phyloP scores from a whole-genome alignment of 768 basidiomycete species.

The Baorangia bicolor region DNA sequence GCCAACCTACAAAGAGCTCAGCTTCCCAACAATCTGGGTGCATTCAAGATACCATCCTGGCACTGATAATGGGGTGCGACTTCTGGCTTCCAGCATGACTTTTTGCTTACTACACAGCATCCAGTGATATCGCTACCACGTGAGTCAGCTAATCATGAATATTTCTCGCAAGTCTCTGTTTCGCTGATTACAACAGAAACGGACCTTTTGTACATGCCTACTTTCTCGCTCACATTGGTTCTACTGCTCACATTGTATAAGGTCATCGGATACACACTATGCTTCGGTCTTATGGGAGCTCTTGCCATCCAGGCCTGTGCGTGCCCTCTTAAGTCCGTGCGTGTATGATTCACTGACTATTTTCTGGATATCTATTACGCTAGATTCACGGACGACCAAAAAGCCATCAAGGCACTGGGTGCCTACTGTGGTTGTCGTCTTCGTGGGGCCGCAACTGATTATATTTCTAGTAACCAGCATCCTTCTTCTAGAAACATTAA shows the following conservation, averaged over 20 bases:
- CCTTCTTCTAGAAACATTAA: conserved; percentile 17
- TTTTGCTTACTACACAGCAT: background rate
- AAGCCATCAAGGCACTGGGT: conserved; percentile 17
- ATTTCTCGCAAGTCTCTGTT: background rate
- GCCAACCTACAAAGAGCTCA: too few relatives aligned
- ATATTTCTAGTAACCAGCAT: conserved; percentile 2
- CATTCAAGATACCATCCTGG: background rate
- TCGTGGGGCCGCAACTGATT: background rate
- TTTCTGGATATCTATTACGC: conserved; percentile 20
- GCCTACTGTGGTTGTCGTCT: background rate
- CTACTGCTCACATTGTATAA: background rate
- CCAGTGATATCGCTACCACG: background rate
- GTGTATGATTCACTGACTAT: background rate
- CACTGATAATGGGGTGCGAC: background rate
- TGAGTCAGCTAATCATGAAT: background rate
- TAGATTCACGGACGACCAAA: conserved; percentile 15
- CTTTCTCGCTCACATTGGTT: background rate
- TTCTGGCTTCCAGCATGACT: too few relatives aligned
- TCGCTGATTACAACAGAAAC: background rate
- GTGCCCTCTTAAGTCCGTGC: background rate
- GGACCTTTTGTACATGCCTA: conserved; percentile 11
- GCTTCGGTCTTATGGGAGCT: conserved; percentile 16
- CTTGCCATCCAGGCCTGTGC: conserved; percentile 17
- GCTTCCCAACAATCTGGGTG: background rate
- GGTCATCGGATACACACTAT: conserved; percentile 16